Evolutionary conservation across 352 stramenopile species (phyloP).

Genomic region (Pythium folliculosum): DNA sequence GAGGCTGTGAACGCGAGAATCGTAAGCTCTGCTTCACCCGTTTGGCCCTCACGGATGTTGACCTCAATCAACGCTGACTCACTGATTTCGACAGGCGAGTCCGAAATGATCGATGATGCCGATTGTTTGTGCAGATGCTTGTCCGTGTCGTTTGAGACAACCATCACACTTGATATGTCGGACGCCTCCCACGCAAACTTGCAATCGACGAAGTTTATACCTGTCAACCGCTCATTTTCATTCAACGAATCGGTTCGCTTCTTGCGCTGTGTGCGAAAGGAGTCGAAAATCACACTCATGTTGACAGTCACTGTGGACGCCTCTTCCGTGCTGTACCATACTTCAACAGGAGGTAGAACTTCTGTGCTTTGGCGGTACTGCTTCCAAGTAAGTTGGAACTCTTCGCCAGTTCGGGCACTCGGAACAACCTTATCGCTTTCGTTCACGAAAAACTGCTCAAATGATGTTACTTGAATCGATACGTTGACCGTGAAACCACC

Average conservation of each 20-base stretch:
- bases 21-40: constrained; percentile 1
- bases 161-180: neutral
- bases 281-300: neutral
- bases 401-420: neutral
- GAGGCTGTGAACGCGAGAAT: neutral
- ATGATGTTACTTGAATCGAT: constrained; percentile 12
- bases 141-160: neutral
- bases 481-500: constrained; percentile 2
- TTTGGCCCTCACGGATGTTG: neutral
- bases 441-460: constrained; percentile 19
- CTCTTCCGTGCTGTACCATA: constrained; percentile 13
- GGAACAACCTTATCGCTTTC: neutral
- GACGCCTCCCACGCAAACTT: constrained; percentile 10
- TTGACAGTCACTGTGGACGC: constrained; percentile 3
- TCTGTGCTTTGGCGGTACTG: neutral
- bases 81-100: neutral
- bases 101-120: neutral
- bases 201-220: neutral
- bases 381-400: constrained; percentile 10
- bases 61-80: neutral
- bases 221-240: neutral
- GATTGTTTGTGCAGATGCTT: neutral
- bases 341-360: constrained; percentile 2
- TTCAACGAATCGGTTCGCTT: neutral
- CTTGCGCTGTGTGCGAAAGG: neutral